phyloP scores from a whole-genome alignment of 106 monocot species.

The Posidonia australis region DNA sequence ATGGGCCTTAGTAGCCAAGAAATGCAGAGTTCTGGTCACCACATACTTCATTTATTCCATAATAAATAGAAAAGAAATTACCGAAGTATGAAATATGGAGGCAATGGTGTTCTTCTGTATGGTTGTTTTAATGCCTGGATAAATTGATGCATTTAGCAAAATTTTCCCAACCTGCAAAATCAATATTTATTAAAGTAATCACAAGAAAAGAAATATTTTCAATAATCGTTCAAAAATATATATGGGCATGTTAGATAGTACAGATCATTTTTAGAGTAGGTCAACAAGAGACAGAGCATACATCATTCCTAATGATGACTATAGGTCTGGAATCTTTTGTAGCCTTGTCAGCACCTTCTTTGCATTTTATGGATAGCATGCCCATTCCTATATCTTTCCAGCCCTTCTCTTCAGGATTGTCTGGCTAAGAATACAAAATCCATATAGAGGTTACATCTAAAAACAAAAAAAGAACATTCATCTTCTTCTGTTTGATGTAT shows the following conservation, averaged over 20 bases:
- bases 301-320: conserved; percentile 86
- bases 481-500: too few species aligned
- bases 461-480: not conserved
- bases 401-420: conserved; percentile 48
- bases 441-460: not conserved
- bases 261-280: not conserved
- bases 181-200: not conserved
- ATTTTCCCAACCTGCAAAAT: conserved; percentile 73
- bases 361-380: conserved; percentile 71
- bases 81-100: conserved; percentile 67
- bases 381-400: conserved; percentile 98
- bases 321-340: conserved; percentile 84
- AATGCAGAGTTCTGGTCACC: not conserved
- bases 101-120: conserved; percentile 75
- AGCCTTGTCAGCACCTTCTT: conserved; percentile 63
- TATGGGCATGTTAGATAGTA: not conserved
- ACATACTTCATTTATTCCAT: not conserved
- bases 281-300: conserved; percentile 18
- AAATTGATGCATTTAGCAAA: conserved; percentile 87
- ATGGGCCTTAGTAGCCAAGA: not conserved
- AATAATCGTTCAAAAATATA: not conserved
- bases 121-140: conserved; percentile 77
- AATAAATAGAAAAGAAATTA: not conserved
- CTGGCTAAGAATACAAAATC: conserved; percentile 33
- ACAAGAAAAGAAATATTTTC: too few species aligned